Conservation (phyloP, 2,329 filamentous ascomycete species). For the Cyclaneusma minus region DNA sequence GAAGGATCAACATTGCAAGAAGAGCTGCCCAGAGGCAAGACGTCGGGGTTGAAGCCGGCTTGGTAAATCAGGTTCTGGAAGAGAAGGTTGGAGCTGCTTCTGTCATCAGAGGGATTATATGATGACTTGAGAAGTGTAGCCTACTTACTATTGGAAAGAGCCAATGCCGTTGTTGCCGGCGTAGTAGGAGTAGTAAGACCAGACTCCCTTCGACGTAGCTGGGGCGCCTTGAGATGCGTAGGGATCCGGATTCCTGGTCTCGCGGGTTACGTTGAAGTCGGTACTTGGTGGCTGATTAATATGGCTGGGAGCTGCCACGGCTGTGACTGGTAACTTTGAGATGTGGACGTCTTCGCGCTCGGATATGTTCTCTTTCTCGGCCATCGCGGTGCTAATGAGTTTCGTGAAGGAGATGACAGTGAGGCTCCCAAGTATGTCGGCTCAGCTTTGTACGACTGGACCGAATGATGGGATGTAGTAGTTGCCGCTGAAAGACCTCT, state of each 20-base stretch:
- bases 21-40: conserved; percentile 15
- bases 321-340: conserved; percentile 11
- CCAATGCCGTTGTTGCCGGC: conserved; percentile 18
- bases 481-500: too few species aligned
- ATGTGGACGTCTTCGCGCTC: too few species aligned
- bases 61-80: conserved; percentile 19
- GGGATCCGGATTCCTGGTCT: conserved; percentile 9
- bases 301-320: conserved; percentile 12
- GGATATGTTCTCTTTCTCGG: too few species aligned
- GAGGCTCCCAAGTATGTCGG: too few species aligned
- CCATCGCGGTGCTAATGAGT: too few species aligned
- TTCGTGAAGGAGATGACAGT: too few species aligned
- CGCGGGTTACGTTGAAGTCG: too few species aligned
- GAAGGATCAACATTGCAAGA: conserved; percentile 12
- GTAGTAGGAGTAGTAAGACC: conserved; percentile 17
- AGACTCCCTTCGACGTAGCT: conserved; percentile 14
- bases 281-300: too few species aligned
- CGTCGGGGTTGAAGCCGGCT: conserved; percentile 17
- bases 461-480: too few species aligned
- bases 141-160: conserved; percentile 16
- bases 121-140: not conserved
- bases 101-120: conserved; percentile 1
- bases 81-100: conserved; percentile 14
- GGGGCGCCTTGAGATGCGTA: conserved; percentile 8
- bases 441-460: too few species aligned